Percentiles rank a stretch among this genome's conserved stretches.
phyloP scores from a whole-genome alignment of 2,329 filamentous ascomycete genomes.

The Rutstroemia sydowiana region DNA sequence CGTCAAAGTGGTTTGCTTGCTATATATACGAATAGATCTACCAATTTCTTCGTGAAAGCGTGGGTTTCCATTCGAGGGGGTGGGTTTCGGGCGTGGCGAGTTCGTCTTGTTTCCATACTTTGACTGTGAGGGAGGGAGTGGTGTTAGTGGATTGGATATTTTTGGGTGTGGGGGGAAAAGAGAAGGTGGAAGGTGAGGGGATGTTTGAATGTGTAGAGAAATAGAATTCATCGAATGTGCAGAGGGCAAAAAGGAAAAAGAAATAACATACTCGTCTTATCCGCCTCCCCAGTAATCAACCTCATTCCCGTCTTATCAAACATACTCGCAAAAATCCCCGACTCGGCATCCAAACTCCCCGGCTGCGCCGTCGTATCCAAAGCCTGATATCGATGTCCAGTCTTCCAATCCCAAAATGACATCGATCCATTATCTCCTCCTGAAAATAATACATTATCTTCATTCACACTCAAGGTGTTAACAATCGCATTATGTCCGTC shows the following conservation, averaged over 20 bases:
- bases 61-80: slow-evolving; percentile 87
- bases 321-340: slow-evolving; percentile 87
- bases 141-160: slow-evolving; percentile 21
- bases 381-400: slow-evolving; percentile 83
- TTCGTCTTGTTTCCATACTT: slow-evolving; percentile 94
- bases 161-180: no score
- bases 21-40: slow-evolving; percentile 39
- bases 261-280: slow-evolving; percentile 70
- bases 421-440: slow-evolving; percentile 93
- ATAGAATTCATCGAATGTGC: not conserved
- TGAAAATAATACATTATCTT: slow-evolving; percentile 90
- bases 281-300: slow-evolving; percentile 88
- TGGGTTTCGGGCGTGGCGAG: slow-evolving; percentile 85
- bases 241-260: not conserved
- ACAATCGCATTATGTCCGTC: slow-evolving; percentile 95
- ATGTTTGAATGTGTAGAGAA: no score
- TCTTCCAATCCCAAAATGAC: slow-evolving; percentile 99
- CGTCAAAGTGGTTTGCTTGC: no score
- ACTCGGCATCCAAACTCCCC: slow-evolving; percentile 86
- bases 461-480: slow-evolving; percentile 87
- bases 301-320: slow-evolving; percentile 86
- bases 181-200: no score
- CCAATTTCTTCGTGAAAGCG: slow-evolving; percentile 68
- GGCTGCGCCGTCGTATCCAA: slow-evolving; percentile 90
- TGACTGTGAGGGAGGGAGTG: slow-evolving; percentile 45